Base-by-base conservation (phyloP, 2,329 filamentous ascomycete species). In the Periconia sp. region DNA sequence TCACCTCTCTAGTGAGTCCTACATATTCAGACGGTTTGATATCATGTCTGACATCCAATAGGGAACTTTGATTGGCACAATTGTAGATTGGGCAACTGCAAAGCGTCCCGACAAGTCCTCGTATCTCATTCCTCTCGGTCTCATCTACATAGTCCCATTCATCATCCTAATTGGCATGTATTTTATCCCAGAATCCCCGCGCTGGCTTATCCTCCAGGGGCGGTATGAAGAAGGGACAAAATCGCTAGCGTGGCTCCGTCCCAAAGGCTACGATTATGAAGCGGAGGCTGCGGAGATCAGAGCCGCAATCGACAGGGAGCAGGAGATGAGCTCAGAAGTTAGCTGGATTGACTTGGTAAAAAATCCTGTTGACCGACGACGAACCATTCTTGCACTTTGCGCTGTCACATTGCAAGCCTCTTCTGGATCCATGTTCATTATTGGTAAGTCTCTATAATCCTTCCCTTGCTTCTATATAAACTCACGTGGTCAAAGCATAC, bases 31-130 rank as follows among this genome's bases (percentile, higher is more conserved):
- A 10, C 7, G 23, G 13, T 4, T n/a, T 10, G 6, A n/a, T 16
- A 34, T 12, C 24, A 12, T 17, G 11, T 10, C 37, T 53, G 16
- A 59, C 29, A 13, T 11, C 2, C 5, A 30, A 9, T 9, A 60
- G 56, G 63, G 74, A 52, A 71, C 67, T 40, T 52, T 69, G 30
- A 57, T 74, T 53, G 79, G 74, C 39, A 77, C 70, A 46, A 71
- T 82, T 19, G 65, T 82, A 36, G 78, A 82, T 58, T 80, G 79
- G 64, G 78, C 76, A 42, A 70, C 57, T 22, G 72, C 51, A 2
- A 61, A 56, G 22, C 53, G 61, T 23, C 61, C 61, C 7, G 62
- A 63, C 43, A 67, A 67, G 21, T 59, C 58, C 1, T 44, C 67
- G 1, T 76, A 74, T 51, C 57, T 73, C 12, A 78, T 81, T 25